Evolutionary conservation across 768 basidiomycete genomes (phyloP), one percentile per base, ranked within the genome.

Genomic region (Galerina sulciceps): DNA sequence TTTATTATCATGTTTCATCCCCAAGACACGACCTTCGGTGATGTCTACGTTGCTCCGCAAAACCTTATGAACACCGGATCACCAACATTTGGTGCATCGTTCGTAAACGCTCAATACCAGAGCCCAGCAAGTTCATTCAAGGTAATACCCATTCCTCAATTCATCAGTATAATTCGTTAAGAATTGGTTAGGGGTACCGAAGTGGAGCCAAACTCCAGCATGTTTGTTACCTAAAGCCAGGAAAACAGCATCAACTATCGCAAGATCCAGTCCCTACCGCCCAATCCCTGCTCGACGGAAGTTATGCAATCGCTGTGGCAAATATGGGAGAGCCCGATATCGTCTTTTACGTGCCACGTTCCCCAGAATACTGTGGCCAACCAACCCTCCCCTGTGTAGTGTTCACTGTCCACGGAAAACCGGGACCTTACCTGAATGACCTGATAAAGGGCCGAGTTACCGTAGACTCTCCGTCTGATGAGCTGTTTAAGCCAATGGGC

Each of bases 361-460:
- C 35, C 13, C 57, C 55, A 6, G 62, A 64, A 11, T 57, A 62
- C 51, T 17, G 10, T 3, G 65, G 62, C 9, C 20, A 34, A 10
- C 63, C 66, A 1, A 47, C 62, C 9, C 10, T 65, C 43, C 46
- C 49, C 0, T 62, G 59, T 49, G 62, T 72, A 42, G 34, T 53
- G 13, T 71, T 74, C 61, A 59, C 48, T 22, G 63, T 61, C 10
- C 22, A 61, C n/a, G 70, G 70, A 15, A 60, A 56, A 14, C 66
- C 62, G 1, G 70, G 67, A 5, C 69, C 68, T 1, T 67, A 57
- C 23, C 42, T 74, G 23, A 46, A 35, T 17, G 65, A 68, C 11
- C 31, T 71, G 36, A 20, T 61, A 2, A 52, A 1, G 40, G 54
- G 3, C 35, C n/a, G 34, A 11, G 60, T 66, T 10, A 11, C 26